Base-by-base conservation (phyloP, 1,284 basidiomycete genomes). In the Trichosporon faecale region DNA sequence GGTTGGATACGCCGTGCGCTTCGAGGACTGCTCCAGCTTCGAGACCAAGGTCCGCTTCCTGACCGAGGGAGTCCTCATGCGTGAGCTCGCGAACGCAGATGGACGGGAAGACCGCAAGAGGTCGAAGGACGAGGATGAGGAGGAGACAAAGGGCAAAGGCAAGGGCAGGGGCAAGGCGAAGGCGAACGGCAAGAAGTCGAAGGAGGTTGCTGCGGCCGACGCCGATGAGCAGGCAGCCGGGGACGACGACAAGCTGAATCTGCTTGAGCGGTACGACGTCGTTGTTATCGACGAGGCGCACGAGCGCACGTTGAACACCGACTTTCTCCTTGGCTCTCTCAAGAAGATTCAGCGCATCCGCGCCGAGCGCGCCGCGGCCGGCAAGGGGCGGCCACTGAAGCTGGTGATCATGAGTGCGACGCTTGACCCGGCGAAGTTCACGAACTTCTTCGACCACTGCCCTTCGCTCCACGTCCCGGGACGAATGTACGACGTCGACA, bases 391-490 rank as follows among this genome's bases (percentile, higher is more conserved):
- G 31, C 65, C 66, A 44, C 87, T 99, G 73, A 98, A 96, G 82
- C 88, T 99, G 66, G 88, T 99, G 23, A 88, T 99, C 77, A 99
- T 98, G 96, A 95, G 92, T 83, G 96, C 96, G 1, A 99, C 96
- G 2, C 87, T 99, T 21, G 95, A 99, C 80, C 95, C 95, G 0
- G 90, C 94, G 71, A 93, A 93, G 73, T 99, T 99, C 81, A 92
- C 91, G 81, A 86, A 86, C 57, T 99, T 97, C 83, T 98, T 93
- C 78, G 84, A 90, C 78, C 85, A 88, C 91, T 95, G 71, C 27
- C 91, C 91, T 68, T 90, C 97, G 18, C 83, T 97, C 18, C 95
- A 95, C 80, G 89, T 99, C 67, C 91, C 95, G 83, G 96, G 96
- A 25, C 89, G 96, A 35, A 94, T 97, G 80, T 92, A 95, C 78